phyloP scores from a whole-genome alignment of 1,284 basidiomycete species.

The Trichosporon faecale region DNA sequence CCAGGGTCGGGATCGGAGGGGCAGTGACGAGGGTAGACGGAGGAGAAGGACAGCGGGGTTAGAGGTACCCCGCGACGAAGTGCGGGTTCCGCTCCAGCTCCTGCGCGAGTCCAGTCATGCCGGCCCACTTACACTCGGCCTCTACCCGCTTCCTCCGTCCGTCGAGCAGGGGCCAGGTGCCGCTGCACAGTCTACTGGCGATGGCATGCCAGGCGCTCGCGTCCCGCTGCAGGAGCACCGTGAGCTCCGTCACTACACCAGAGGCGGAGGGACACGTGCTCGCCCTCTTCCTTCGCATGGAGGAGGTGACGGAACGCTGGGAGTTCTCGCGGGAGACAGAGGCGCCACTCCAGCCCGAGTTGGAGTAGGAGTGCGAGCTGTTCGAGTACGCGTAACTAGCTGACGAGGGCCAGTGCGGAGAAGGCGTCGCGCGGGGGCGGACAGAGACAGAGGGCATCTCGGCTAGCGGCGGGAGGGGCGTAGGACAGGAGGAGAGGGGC shows the following conservation, averaged over 20 bases:
- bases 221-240: slow-evolving; percentile 33
- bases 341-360: neutral
- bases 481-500: slow-evolving; percentile 10
- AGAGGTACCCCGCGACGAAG: slow-evolving; percentile 3
- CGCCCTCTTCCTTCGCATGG: slow-evolving; percentile 14
- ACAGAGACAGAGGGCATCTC: slow-evolving; percentile 16
- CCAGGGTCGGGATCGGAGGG: too few relatives aligned
- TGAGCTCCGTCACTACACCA: slow-evolving; percentile 24
- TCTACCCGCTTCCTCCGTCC: slow-evolving; percentile 23
- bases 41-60: too few relatives aligned
- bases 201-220: slow-evolving; percentile 35
- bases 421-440: slow-evolving; percentile 6
- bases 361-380: neutral
- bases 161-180: slow-evolving; percentile 27
- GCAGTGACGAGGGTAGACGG: too few relatives aligned
- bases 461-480: slow-evolving; percentile 18
- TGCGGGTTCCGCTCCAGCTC: slow-evolving; percentile 19
- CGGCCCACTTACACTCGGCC: slow-evolving; percentile 33
- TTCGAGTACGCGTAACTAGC: neutral
- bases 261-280: slow-evolving; percentile 17
- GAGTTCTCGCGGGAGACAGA: neutral
- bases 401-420: neutral
- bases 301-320: neutral
- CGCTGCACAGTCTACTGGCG: slow-evolving; percentile 30
- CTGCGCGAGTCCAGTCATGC: slow-evolving; percentile 24